phyloP scores from a whole-genome alignment of 1,139 yeast genomes.

The Candida sanyaensis region DNA sequence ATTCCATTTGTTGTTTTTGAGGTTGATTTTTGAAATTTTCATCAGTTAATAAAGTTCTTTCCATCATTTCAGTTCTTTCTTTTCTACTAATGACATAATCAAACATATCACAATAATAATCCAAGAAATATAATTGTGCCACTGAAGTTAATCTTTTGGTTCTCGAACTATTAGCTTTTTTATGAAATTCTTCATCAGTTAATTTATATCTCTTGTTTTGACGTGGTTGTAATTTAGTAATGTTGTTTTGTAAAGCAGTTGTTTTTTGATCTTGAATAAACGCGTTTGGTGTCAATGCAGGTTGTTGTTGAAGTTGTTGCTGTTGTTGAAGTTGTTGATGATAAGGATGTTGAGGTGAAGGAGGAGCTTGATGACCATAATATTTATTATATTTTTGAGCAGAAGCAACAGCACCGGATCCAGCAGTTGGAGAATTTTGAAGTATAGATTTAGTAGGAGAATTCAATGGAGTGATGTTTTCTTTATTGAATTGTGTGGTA shows the following conservation, averaged over 20 bases:
- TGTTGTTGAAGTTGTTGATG: constrained; percentile 10
- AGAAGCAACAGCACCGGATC: too few relatives aligned
- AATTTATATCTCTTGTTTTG: constrained; percentile 19
- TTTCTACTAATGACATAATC: constrained; percentile 88
- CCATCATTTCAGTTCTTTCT: constrained; percentile 72
- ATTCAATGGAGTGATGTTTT: constrained; percentile 44
- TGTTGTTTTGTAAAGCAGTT: constrained; percentile 25
- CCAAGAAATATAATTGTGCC: constrained; percentile 80
- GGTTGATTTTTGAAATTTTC: constrained; percentile 37
- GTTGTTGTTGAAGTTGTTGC: constrained; percentile 3
- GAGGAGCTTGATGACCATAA: constrained; percentile 3
- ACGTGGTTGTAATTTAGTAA: constrained; percentile 34
- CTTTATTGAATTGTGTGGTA: constrained; percentile 35
- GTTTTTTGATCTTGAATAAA: constrained; percentile 3
- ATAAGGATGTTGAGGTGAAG: constrained; percentile 5
- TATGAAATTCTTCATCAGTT: constrained; percentile 48
- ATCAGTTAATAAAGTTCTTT: constrained; percentile 52
- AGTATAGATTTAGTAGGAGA: constrained; percentile 45
- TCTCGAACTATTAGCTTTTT: constrained; percentile 68
- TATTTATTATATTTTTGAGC: constrained; percentile 10
- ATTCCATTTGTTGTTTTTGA: constrained; percentile 62
- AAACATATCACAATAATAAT: constrained; percentile 94
- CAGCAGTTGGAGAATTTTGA: constrained; percentile 31
- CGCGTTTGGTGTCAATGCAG: neutral
- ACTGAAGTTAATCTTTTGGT: constrained; percentile 88